A percentile compares a stretch with the other conserved stretches of the same genome.
Conservation (phyloP, 1,139 yeast genomes). For the Pichia cactophila region DNA sequence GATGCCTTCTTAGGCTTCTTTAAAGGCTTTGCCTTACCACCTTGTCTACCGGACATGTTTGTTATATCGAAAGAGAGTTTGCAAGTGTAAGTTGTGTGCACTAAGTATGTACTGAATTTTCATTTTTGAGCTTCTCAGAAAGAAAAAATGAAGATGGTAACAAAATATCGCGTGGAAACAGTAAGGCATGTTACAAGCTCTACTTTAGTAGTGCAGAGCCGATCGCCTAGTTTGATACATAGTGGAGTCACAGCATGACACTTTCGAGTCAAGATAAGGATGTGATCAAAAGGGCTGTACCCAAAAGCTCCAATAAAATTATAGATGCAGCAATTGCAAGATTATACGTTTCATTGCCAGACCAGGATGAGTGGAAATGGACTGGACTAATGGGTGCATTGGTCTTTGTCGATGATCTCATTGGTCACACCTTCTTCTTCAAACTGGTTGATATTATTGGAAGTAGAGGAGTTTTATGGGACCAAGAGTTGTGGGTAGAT, state of each 20-base stretch:
- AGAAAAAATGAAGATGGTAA: too few relatives aligned
- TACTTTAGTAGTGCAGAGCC: too few relatives aligned
- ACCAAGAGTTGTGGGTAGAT: conserved; percentile 84
- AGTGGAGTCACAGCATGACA: conserved; percentile 1
- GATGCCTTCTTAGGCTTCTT: conserved; percentile 67
- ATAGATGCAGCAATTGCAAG: conserved; percentile 89
- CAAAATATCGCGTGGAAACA: neutral
- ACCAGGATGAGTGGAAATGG: conserved; percentile 71
- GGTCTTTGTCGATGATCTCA: conserved; percentile 80
- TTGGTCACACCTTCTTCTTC: conserved; percentile 87
- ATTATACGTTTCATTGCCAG: conserved; percentile 83
- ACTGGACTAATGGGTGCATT: conserved; percentile 89
- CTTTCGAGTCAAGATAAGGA: conserved; percentile 72
- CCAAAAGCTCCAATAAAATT: conserved; percentile 81
- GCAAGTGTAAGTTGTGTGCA: too few relatives aligned
- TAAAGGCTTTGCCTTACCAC: conserved; percentile 49
- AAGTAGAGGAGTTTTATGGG: conserved; percentile 87
- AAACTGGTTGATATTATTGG: conserved; percentile 82
- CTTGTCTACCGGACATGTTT: conserved; percentile 41
- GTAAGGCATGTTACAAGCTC: neutral
- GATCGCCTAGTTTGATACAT: too few relatives aligned
- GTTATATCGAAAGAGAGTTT: conserved; percentile 1
- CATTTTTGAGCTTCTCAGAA: neutral
- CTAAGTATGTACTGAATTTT: neutral
- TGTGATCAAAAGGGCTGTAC: conserved; percentile 78